A percentile compares a stretch with the other conserved stretches of the same genome.
Evolutionary conservation across 345 rosid genomes (phyloP).

Genomic region (Schrenkiella parvula): DNA sequence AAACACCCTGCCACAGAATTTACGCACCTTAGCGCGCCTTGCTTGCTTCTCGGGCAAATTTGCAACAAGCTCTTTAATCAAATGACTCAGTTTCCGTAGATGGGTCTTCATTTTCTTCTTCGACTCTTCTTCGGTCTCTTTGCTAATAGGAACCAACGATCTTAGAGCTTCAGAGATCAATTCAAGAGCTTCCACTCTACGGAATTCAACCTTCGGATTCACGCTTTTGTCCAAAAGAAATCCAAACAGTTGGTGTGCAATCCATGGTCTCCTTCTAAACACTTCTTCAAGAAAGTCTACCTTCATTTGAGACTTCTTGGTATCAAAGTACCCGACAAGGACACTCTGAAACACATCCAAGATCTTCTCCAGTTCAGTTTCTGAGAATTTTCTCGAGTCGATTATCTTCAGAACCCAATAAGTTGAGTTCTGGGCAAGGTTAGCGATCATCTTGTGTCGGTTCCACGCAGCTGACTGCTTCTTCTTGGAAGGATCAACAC

Average conservation of each 20-base stretch:
- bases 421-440: conserved; percentile 72
- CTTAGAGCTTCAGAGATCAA: conserved; percentile 63
- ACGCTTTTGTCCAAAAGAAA: conserved; percentile 63
- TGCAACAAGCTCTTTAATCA: conserved; percentile 51
- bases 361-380: conserved; percentile 54
- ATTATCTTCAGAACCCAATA: conserved; percentile 78
- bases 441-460: conserved; percentile 64
- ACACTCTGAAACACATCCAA: conserved; percentile 46
- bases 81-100: conserved; percentile 43
- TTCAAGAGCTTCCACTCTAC: conserved; percentile 80
- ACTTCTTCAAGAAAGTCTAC: conserved; percentile 74
- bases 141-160: conserved; percentile 40
- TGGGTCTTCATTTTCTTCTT: conserved; percentile 52
- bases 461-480: conserved; percentile 68
- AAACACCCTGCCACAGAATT: conserved; percentile 62
- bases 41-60: conserved; percentile 72
- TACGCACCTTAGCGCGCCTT: conserved; percentile 62
- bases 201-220: conserved; percentile 57
- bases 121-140: conserved; percentile 38
- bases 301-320: conserved; percentile 73
- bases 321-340: conserved; percentile 60
- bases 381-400: conserved; percentile 52
- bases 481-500: conserved; percentile 53
- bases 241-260: conserved; percentile 53
- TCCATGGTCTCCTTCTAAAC: conserved; percentile 70